These are phyloP conservation scores for Trichosporon ovoides DNA, from an alignment of 1,284 basidiomycete genomes.

Conservation along the genomic window DNA sequence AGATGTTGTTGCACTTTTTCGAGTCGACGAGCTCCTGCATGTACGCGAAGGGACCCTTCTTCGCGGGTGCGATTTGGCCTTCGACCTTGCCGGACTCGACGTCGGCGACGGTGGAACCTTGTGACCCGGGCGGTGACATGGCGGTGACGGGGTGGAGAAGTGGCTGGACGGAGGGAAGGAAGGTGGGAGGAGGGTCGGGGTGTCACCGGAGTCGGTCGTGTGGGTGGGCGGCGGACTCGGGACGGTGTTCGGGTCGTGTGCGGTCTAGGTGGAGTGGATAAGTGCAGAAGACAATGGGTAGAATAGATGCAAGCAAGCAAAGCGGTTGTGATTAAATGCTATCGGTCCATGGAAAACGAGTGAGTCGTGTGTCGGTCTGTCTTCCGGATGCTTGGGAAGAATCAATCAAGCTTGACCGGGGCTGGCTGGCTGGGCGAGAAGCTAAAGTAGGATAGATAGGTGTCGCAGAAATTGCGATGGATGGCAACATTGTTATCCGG, in stretches of 20 bases:
- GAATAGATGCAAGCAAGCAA: too few species aligned
- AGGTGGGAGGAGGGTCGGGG: not conserved
- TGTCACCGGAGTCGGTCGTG: not conserved
- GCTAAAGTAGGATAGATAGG: not conserved
- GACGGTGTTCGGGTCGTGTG: not conserved
- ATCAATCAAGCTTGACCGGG: not conserved
- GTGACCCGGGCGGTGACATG: too few species aligned
- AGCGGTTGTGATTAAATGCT: too few species aligned
- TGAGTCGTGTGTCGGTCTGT: too few species aligned
- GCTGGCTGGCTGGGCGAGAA: too few species aligned
- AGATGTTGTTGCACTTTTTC: constrained; percentile 56
- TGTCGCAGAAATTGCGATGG: not conserved
- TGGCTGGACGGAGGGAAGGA: not conserved
- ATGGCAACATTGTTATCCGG: constrained; percentile 3
- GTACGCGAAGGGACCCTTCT: not conserved
- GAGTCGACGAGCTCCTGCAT: constrained; percentile 53
- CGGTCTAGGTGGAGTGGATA: not conserved
- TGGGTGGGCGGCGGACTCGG: not conserved
- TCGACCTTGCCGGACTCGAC: constrained; percentile 9
- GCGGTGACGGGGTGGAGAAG: not conserved
- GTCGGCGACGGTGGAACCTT: constrained; percentile 9
- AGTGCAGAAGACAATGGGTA: too few species aligned
- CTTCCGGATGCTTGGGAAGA: too few species aligned
- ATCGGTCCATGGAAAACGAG: too few species aligned
- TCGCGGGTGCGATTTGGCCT: not conserved